Conservation (phyloP, 306 rosid species). For the Cicer yamashitae region DNA sequence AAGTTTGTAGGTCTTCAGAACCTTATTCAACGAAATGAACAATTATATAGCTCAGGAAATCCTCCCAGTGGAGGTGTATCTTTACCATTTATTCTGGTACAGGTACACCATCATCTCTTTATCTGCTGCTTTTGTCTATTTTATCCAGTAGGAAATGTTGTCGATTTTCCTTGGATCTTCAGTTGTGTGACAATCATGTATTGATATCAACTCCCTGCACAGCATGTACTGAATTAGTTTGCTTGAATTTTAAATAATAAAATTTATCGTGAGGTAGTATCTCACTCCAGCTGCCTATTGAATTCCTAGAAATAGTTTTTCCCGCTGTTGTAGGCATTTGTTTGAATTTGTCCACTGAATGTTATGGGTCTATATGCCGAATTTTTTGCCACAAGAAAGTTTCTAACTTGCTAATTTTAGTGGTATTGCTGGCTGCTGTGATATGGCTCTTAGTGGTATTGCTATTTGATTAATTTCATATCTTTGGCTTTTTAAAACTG, state of each 20-base stretch:
- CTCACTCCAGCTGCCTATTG: not conserved
- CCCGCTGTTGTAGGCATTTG: not conserved
- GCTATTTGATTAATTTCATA: conserved; percentile 20
- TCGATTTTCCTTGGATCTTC: not conserved
- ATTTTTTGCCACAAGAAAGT: not conserved
- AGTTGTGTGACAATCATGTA: conserved; percentile 2
- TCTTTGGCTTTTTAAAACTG: conserved; percentile 44
- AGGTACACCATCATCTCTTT: conserved; percentile 60
- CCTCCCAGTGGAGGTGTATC: conserved; percentile 95
- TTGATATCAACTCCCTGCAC: conserved; percentile 4
- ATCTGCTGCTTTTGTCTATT: conserved; percentile 13
- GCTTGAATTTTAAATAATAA: conserved; percentile 4
- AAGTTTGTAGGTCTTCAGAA: conserved; percentile 89
- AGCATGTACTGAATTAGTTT: conserved; percentile 19
- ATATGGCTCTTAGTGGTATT: conserved; percentile 25
- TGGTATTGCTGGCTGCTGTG: conserved; percentile 5
- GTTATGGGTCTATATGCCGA: conserved; percentile 16
- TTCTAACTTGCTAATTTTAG: conserved; percentile 11
- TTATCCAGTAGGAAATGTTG: not conserved
- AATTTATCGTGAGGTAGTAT: not conserved
- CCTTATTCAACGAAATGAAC: conserved; percentile 88
- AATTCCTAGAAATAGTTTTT: not conserved
- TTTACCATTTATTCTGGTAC: conserved; percentile 95
- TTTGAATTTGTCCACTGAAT: conserved; percentile 5
- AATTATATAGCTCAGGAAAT: conserved; percentile 82